Evolutionary conservation across 495 filamentous ascomycete species (phyloP), one percentile per base, ranked within the genome.

Genomic region (Aspergillus haitiensis): DNA sequence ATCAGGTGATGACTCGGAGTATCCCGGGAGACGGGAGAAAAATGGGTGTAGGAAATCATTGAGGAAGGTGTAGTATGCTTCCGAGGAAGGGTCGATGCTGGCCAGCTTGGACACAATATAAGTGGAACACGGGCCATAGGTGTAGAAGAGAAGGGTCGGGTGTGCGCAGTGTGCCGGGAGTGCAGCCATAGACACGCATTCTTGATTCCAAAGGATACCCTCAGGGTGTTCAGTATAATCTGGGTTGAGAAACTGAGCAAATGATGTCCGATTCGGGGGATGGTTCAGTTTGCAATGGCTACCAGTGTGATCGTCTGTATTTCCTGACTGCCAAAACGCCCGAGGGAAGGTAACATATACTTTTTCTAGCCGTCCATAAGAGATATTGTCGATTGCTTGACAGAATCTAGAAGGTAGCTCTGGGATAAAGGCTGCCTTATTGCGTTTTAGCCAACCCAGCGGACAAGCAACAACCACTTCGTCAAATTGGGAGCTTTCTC

Each of bases 101-200:
- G 61, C 56, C 12, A 83, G 67, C 12, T 75, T 61, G 6, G 70
- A 67, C 11, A 85, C 81, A 55, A 88, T 76, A 59, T 85, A 70
- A 1, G 72, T 67, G 45, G 78, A 74, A 56, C 79, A 81, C 39
- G 78, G 72, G 7, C 93, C 94, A 67, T 88, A 92, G 60, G 87
- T 86, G 79, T 98, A 98, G 81, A 95, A 98, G 27, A 98, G 82
- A 16, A 98, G 81, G 3, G 92, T 97, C 11, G 94, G 90, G 35
- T 96, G 93, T 5, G 86, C 80, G 64, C 73, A 81, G 0, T 77
- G 66, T 0, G 64, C 59, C 0, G 84, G 80, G 16, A 96, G 78
- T 3, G 88, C 82, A 45, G 87, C 84, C 35, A 98, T 78, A 56
- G 93, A 92, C 59, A 97, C 76, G 62, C 81, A 79, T 75, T 94